Base-by-base conservation (phyloP, 345 rosid genomes). In the Dimocarpus longan region DNA sequence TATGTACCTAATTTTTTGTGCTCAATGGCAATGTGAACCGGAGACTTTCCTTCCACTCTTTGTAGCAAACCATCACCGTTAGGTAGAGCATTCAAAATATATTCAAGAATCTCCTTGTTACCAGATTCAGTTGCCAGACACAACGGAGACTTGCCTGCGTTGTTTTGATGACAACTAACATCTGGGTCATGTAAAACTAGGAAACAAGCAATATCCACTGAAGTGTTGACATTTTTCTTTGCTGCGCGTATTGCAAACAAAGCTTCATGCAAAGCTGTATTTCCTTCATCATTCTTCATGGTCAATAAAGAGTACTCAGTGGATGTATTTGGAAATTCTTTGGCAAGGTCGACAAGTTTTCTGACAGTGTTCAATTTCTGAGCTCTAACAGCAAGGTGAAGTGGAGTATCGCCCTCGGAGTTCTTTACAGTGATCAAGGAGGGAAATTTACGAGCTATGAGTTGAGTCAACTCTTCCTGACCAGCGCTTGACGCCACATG, bases 191-290 rank as follows among this genome's bases (percentile, higher is more conserved):
- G 12, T 50, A 50, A 13, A 12, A 50, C 54, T 4, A 50, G 54
- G 54, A 0, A 50, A 50, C 54, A 13, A 11, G 54, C 54, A 15
- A 50, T 3, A 0, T 50, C 18, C 10, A 50, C 54, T 12, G 0
- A 50, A 50, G 0, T 50, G 54, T 50, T 4, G 1, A 50, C 54
- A 50, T 50, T 13, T 50, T 50, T 50, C 54, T 50, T 50, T 3
- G 54, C 3, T 50, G 18, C 54, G 10, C 0, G 11, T 8, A 70
- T 6, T 0, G 42, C 59, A 12, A 24, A 3, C 18, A 70, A 18
- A 1, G 86, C 87, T 9, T 78, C 66, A n/a, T 82, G 84, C 80
- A 82, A 73, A 21, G 82, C 76, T 4, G 89, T 81, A 42, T 81
- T 48, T 44, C 88, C 85, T 42, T 80, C 52, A 9, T 10, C 24